Evolutionary conservation across 768 basidiomycete genomes (phyloP).

Genomic region (Tulasnella sp.): DNA sequence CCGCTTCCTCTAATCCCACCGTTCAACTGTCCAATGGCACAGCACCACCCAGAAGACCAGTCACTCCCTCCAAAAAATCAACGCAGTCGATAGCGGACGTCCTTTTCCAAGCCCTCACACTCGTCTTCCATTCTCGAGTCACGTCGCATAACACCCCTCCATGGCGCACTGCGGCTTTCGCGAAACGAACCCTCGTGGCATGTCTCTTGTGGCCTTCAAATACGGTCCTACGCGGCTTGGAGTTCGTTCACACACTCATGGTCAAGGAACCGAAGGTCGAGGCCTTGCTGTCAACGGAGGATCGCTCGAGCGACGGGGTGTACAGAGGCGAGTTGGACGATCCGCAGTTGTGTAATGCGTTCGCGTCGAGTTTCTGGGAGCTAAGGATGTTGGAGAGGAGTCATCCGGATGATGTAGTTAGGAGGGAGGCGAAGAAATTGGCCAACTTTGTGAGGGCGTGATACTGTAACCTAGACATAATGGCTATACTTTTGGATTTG

Average conservation of each 20-base stretch:
- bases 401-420: constrained; percentile 50
- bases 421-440: constrained; percentile 45
- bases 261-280: constrained; percentile 72
- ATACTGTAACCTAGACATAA: no score
- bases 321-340: constrained; percentile 83
- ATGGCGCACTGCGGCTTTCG: constrained; percentile 80
- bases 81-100: constrained; percentile 34
- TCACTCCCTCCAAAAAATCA: constrained; percentile 18
- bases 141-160: constrained; percentile 46
- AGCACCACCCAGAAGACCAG: constrained; percentile 1
- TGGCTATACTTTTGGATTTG: no score
- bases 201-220: constrained; percentile 71
- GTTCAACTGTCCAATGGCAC: constrained; percentile 15
- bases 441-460: constrained; percentile 17
- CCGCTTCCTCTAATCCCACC: constrained; percentile 20
- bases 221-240: constrained; percentile 54
- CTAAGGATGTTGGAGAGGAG: constrained; percentile 46
- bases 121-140: constrained; percentile 68
- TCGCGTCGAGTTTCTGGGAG: constrained; percentile 84
- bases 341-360: constrained; percentile 71
- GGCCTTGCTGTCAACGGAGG: constrained; percentile 77
- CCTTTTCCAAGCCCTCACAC: constrained; percentile 74
- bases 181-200: constrained; percentile 79
- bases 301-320: constrained; percentile 71
- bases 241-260: constrained; percentile 62